phyloP scores from a whole-genome alignment of 73 alveolate species.

The Paraurostyla sp. region DNA sequence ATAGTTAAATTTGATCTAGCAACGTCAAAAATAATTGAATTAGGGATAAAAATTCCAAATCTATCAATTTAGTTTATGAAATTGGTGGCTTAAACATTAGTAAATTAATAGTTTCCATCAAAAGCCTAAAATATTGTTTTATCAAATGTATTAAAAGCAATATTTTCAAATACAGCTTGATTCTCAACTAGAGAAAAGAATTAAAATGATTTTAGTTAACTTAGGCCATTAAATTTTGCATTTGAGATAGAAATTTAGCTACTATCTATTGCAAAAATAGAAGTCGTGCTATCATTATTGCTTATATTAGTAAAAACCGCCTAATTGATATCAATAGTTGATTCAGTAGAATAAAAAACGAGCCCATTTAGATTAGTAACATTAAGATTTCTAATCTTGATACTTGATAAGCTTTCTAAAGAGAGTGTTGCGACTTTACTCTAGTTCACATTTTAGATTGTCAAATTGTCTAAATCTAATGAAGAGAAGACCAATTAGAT shows the following conservation, averaged over 20 bases:
- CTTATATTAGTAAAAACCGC: neutral
- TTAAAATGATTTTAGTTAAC: neutral
- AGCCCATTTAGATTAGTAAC: neutral
- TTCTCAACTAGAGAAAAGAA: neutral
- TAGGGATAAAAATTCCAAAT: neutral
- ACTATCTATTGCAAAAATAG: slow-evolving; percentile 29
- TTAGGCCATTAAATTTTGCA: neutral
- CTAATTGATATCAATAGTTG: neutral
- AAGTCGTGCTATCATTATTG: neutral
- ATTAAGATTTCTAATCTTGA: neutral
- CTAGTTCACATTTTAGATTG: neutral
- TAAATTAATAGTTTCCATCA: neutral
- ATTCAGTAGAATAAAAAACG: slow-evolving; percentile 1
- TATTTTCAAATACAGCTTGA: neutral
- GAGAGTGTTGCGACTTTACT: neutral
- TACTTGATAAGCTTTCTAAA: neutral
- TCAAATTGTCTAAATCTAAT: neutral
- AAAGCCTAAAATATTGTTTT: neutral
- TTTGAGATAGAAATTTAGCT: neutral
- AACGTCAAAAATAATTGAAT: slow-evolving; percentile 39
- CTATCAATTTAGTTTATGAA: neutral
- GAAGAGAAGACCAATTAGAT: neutral
- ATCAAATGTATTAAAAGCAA: neutral
- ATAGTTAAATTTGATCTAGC: neutral
- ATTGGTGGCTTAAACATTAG: neutral